Evolutionary conservation across 768 basidiomycete species (phyloP).

Genomic region (Trametes gibbosa): DNA sequence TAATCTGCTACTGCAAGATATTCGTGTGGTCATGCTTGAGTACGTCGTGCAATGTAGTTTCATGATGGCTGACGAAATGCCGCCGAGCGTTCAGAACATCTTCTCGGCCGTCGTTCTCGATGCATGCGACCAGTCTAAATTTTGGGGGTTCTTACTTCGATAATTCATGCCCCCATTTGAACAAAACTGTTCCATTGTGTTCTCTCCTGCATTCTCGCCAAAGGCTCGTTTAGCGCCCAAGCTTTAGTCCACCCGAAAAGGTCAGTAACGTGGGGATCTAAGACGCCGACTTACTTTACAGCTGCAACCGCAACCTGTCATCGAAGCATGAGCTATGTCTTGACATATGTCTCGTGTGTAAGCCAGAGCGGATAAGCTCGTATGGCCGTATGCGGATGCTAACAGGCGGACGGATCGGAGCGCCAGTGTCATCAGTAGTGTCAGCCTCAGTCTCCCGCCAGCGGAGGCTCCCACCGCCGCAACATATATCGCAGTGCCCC

Average conservation of each 20-base stretch:
- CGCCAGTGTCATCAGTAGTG: slow-evolving; percentile 3
- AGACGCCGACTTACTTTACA: neutral
- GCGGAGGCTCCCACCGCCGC: slow-evolving; percentile 1
- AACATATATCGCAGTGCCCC: slow-evolving; percentile 9
- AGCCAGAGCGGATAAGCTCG: neutral
- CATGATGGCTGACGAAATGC: neutral
- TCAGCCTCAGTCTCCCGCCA: slow-evolving; percentile 4
- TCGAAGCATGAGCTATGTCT: neutral
- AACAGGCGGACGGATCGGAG: slow-evolving; percentile 11
- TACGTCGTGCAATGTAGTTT: slow-evolving; percentile 9
- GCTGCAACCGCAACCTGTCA: neutral
- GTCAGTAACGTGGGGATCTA: neutral
- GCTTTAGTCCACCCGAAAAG: neutral
- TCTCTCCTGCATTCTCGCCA: neutral
- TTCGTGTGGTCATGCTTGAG: neutral
- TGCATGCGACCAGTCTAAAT: neutral
- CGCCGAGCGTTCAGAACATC: neutral
- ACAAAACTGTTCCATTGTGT: neutral
- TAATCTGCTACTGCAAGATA: neutral
- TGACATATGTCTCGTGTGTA: neutral
- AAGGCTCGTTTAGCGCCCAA: slow-evolving; percentile 2
- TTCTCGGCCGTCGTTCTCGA: neutral
- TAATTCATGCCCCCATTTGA: slow-evolving; percentile 7
- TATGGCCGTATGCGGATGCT: slow-evolving; percentile 11
- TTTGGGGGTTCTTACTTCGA: neutral